These are phyloP conservation scores for Hypoxylon sp. DNA, from an alignment of 2,329 filamentous ascomycete species.

Conservation along the genomic window DNA sequence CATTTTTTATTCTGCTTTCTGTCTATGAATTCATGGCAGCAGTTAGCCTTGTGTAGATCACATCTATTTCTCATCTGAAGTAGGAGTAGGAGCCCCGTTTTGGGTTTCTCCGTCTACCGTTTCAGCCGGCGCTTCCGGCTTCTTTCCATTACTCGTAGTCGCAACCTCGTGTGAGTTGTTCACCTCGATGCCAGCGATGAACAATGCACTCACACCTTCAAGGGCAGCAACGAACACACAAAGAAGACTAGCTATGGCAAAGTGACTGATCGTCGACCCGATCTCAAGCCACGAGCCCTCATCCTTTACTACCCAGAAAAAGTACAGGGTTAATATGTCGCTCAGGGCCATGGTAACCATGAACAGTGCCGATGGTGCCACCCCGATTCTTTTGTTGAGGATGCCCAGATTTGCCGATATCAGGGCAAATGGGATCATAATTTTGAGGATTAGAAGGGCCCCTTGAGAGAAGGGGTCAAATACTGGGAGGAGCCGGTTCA, in stretches of 20 bases:
- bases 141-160: slow-evolving; percentile 30
- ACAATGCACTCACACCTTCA: slow-evolving; percentile 86
- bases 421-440: slow-evolving; percentile 93
- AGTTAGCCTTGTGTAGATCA: slow-evolving; percentile 9
- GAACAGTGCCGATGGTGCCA: slow-evolving; percentile 90
- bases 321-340: slow-evolving; percentile 92
- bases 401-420: slow-evolving; percentile 96
- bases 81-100: slow-evolving; percentile 7
- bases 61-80: slow-evolving; percentile 29
- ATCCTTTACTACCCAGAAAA: slow-evolving; percentile 98
- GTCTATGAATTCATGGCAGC: slow-evolving; percentile 10
- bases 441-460: slow-evolving; percentile 86
- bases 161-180: slow-evolving; percentile 50
- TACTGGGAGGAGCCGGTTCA: slow-evolving; percentile 86
- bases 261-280: slow-evolving; percentile 95
- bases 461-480: slow-evolving; percentile 96
- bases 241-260: slow-evolving; percentile 89
- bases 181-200: slow-evolving; percentile 85
- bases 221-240: slow-evolving; percentile 92
- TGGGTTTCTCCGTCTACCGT: slow-evolving; percentile 32
- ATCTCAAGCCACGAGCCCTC: slow-evolving; percentile 99
- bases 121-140: slow-evolving; percentile 21
- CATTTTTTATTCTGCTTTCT: slow-evolving; percentile 22
- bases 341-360: slow-evolving; percentile 94
- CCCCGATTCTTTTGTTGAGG: slow-evolving; percentile 84